Evolutionary conservation across 352 stramenopile species (phyloP).

Genomic region (Phytopythium montanum): DNA sequence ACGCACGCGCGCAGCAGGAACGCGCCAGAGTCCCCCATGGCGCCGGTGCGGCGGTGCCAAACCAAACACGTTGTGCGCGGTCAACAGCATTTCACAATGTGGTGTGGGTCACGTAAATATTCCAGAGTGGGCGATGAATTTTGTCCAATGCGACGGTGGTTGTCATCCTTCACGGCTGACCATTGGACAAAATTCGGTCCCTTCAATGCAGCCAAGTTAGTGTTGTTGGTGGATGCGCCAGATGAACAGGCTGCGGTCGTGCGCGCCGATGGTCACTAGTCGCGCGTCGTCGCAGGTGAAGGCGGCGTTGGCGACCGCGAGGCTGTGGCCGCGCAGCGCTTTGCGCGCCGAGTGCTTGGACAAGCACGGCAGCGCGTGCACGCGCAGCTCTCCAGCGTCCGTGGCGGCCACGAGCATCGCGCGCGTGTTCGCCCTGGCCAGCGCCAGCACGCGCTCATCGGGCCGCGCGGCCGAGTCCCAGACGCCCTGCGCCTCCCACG

Average conservation of each 20-base stretch:
- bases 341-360: slow-evolving; percentile 57
- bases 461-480: slow-evolving; percentile 36
- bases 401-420: slow-evolving; percentile 54
- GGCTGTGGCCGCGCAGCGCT: slow-evolving; percentile 51
- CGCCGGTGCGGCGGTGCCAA: too few relatives aligned
- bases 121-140: too few relatives aligned
- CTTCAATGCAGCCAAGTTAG: neutral
- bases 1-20: slow-evolving; percentile 71
- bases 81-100: too few relatives aligned
- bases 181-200: too few relatives aligned
- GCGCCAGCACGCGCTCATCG: slow-evolving; percentile 52
- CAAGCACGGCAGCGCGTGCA: slow-evolving; percentile 69
- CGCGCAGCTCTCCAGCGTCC: slow-evolving; percentile 61
- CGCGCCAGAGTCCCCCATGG: slow-evolving; percentile 38
- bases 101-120: too few relatives aligned
- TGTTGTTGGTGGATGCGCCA: slow-evolving; percentile 29
- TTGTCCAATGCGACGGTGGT: too few relatives aligned
- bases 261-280: slow-evolving; percentile 64
- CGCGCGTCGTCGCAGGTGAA: slow-evolving; percentile 71
- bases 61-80: too few relatives aligned
- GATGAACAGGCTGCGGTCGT: slow-evolving; percentile 74
- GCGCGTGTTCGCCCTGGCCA: slow-evolving; percentile 42
- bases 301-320: slow-evolving; percentile 54
- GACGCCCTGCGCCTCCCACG: slow-evolving; percentile 62
- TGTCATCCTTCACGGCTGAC: too few relatives aligned